Evolutionary conservation across 2,329 filamentous ascomycete species (phyloP).

Genomic region (Epicoccum nigrum): DNA sequence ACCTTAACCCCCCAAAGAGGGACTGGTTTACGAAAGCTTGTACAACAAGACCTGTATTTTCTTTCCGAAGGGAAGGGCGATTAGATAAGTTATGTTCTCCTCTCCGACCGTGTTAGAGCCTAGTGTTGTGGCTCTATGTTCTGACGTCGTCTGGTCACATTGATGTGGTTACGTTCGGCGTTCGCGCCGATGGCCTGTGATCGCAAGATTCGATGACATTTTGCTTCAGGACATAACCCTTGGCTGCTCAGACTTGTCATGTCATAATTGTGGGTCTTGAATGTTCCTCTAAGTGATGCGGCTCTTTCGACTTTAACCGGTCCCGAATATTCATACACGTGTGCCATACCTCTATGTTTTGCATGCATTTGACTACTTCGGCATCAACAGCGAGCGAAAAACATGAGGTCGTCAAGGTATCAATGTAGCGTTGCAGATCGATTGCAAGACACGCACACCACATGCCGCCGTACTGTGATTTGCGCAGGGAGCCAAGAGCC

Average conservation of each 20-base stretch:
- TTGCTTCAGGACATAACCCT: neutral
- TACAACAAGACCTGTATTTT: too few relatives aligned
- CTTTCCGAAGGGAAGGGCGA: too few relatives aligned
- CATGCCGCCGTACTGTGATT: neutral
- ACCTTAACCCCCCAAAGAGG: too few relatives aligned
- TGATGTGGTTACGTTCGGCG: slow-evolving; percentile 3
- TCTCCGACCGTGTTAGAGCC: neutral
- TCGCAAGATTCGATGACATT: neutral
- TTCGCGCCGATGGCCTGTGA: neutral
- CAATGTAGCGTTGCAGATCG: neutral
- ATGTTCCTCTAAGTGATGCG: slow-evolving; percentile 1
- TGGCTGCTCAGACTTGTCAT: neutral
- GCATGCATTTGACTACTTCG: neutral
- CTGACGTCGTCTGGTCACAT: slow-evolving; percentile 2
- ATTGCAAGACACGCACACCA: neutral
- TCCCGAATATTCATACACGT: neutral
- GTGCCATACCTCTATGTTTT: neutral
- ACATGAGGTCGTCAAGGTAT: neutral
- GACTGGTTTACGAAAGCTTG: too few relatives aligned
- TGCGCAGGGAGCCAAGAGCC: slow-evolving; percentile 9
- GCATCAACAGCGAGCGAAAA: neutral
- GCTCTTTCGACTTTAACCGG: slow-evolving; percentile 4
- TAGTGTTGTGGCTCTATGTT: neutral
- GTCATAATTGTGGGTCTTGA: slow-evolving; percentile 7
- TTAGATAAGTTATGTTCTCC: too few relatives aligned